Evolutionary conservation across 2,329 filamentous ascomycete genomes (phyloP).

Genomic region (Grosmannia penicillata): DNA sequence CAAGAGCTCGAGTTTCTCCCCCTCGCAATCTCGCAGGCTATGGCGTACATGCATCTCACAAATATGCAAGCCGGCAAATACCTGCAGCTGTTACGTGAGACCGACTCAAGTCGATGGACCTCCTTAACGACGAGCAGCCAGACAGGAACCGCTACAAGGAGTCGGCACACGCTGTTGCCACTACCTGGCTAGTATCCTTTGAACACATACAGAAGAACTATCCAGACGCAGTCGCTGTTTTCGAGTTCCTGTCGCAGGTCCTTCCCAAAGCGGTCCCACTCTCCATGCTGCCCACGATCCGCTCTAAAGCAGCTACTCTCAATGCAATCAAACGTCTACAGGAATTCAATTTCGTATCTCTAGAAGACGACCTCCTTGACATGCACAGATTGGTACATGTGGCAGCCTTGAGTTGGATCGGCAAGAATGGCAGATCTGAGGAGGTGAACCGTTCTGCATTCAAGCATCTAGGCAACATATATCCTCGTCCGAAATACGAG

Average conservation of each 20-base stretch:
- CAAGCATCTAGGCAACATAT: conserved; percentile 6
- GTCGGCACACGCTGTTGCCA: conserved; percentile 20
- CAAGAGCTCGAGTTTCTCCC: conserved; percentile 22
- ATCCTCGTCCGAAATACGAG: conserved; percentile 3
- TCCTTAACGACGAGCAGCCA: conserved; percentile 20
- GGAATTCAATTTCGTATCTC: no score
- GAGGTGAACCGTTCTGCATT: conserved; percentile 4
- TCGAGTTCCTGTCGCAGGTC: conserved; percentile 24
- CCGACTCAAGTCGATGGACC: conserved; percentile 16
- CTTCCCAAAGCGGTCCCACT: conserved; percentile 23
- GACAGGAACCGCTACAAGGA: conserved; percentile 18
- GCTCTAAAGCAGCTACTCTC: no score
- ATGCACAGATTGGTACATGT: conserved; percentile 23
- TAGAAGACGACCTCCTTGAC: conserved; percentile 14
- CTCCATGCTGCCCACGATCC: conserved; percentile 17
- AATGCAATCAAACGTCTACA: no score
- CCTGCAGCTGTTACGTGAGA: conserved; percentile 16
- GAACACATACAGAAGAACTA: conserved; percentile 18
- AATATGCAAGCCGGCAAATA: conserved; percentile 16
- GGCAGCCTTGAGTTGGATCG: conserved; percentile 16
- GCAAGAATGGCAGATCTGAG: conserved; percentile 5
- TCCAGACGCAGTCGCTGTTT: conserved; percentile 17
- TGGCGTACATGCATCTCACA: conserved; percentile 22
- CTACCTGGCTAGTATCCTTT: conserved; percentile 26
- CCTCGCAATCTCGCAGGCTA: conserved; percentile 23